Conservation (phyloP, 2,329 filamentous ascomycete species). For the Fusarium mundagurra region DNA sequence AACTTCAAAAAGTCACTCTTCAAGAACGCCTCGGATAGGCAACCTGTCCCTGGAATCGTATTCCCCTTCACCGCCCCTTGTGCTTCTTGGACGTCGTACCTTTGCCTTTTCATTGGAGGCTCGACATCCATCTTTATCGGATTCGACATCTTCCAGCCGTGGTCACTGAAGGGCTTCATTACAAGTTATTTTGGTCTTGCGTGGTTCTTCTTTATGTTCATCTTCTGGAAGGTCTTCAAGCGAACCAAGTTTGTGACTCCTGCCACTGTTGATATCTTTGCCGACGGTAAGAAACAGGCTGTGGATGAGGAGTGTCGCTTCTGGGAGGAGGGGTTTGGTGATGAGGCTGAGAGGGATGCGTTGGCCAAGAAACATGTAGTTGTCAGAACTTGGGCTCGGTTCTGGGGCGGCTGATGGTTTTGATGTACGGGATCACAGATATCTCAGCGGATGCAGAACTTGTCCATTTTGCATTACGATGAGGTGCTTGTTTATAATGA, state of each 20-base stretch:
- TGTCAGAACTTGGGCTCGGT: neutral
- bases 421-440: no score
- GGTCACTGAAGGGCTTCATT: neutral
- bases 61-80: neutral
- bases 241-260: neutral
- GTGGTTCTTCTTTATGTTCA: neutral
- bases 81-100: neutral
- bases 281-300: neutral
- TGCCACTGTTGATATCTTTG: neutral
- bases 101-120: neutral
- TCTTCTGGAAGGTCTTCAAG: neutral
- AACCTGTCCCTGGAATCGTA: neutral
- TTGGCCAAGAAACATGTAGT: neutral
- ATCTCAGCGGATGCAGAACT: neutral
- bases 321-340: neutral
- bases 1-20: neutral
- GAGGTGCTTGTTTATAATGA: neutral
- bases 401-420: neutral
- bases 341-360: neutral
- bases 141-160: neutral
- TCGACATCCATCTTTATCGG: neutral
- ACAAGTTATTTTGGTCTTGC: neutral
- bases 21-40: neutral
- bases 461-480: fast-evolving
- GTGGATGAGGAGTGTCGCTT: neutral